Percentiles rank a stretch among this genome's conserved stretches.
Conservation (phyloP, 768 basidiomycete genomes). For the Megacollybia marginata region DNA sequence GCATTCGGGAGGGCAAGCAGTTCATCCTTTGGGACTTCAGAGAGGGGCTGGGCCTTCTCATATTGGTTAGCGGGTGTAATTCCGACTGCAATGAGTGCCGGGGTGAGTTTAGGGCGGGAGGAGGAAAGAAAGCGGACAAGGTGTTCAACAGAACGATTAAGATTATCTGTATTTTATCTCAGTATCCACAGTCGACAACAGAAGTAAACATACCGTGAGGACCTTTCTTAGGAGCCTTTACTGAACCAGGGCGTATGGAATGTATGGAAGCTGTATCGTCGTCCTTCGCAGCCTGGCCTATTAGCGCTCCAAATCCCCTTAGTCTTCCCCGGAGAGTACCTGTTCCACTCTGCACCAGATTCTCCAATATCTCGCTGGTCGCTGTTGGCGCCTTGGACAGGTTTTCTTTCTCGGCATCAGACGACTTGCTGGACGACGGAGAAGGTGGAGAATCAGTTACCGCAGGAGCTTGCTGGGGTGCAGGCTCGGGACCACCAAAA, state of each 20-base stretch:
- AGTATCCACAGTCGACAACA: too few species aligned
- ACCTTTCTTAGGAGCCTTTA: slow-evolving; percentile 16
- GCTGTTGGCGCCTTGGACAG: slow-evolving; percentile 15
- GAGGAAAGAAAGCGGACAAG: slow-evolving; percentile 83
- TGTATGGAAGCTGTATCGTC: slow-evolving; percentile 53
- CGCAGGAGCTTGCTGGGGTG: slow-evolving; percentile 4
- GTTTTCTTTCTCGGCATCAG: slow-evolving; percentile 6
- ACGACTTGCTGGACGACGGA: slow-evolving; percentile 18
- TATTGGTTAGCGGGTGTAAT: slow-evolving; percentile 65
- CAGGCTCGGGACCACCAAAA: slow-evolving; percentile 67
- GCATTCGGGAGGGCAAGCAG: slow-evolving; percentile 74
- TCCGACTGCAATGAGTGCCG: slow-evolving; percentile 63
- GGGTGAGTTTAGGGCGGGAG: slow-evolving; percentile 77
- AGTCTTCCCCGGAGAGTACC: slow-evolving; percentile 42
- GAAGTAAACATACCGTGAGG: too few species aligned
- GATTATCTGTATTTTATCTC: too few species aligned
- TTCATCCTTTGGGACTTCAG: slow-evolving; percentile 64
- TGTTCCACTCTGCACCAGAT: slow-evolving; percentile 20
- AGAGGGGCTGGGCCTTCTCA: slow-evolving; percentile 60
- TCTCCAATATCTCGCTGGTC: slow-evolving; percentile 26
- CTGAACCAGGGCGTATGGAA: slow-evolving; percentile 17
- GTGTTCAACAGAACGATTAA: slow-evolving; percentile 71
- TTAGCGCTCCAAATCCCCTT: slow-evolving; percentile 44
- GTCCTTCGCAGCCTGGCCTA: slow-evolving; percentile 43
- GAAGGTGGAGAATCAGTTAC: slow-evolving; percentile 20